These are phyloP conservation scores for Pseudogymnoascus sp. DNA, from an alignment of 2,329 filamentous ascomycete genomes.

Conservation along the genomic window DNA sequence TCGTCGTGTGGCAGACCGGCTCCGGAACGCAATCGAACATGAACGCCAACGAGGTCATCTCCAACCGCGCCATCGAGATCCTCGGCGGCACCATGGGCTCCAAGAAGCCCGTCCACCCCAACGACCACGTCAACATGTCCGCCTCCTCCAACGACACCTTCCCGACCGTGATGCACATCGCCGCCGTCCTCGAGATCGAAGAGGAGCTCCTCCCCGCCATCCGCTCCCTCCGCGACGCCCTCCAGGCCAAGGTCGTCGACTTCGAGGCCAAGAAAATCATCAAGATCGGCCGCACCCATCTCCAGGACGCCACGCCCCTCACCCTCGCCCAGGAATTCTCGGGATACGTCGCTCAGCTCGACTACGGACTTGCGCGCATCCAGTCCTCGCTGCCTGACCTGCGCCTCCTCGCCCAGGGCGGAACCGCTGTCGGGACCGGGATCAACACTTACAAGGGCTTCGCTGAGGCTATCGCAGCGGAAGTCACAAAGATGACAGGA, in stretches of 20 bases:
- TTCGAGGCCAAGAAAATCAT: slow-evolving; percentile 85
- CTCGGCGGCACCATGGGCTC: slow-evolving; percentile 85
- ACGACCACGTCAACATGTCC: slow-evolving; percentile 99
- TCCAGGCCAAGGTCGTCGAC: slow-evolving; percentile 80
- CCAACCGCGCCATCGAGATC: slow-evolving; percentile 97
- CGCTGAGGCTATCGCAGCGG: slow-evolving; percentile 81
- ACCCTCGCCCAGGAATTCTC: slow-evolving; percentile 97
- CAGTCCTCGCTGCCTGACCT: slow-evolving; percentile 76
- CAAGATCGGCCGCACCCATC: slow-evolving; percentile 96
- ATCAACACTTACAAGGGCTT: slow-evolving; percentile 98
- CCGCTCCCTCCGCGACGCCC: slow-evolving; percentile 68
- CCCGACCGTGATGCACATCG: slow-evolving; percentile 99
- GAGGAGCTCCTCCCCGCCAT: slow-evolving; percentile 75
- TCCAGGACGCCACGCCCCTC: slow-evolving; percentile 93
- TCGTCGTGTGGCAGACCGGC: slow-evolving; percentile 98
- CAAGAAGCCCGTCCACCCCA: slow-evolving; percentile 98
- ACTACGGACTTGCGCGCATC: slow-evolving; percentile 80
- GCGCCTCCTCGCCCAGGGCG: slow-evolving; percentile 82
- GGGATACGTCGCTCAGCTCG: slow-evolving; percentile 90
- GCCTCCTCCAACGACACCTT: slow-evolving; percentile 99
- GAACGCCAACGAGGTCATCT: slow-evolving; percentile 99
- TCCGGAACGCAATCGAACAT: slow-evolving; percentile 97
- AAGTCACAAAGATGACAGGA: slow-evolving; percentile 87
- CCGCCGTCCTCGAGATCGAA: slow-evolving; percentile 88
- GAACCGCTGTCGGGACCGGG: slow-evolving; percentile 92